Evolutionary conservation across 805 yeast genomes (phyloP), one percentile per base, ranked within the genome.

Genomic region (Teunomyces barrocoloradensis): DNA sequence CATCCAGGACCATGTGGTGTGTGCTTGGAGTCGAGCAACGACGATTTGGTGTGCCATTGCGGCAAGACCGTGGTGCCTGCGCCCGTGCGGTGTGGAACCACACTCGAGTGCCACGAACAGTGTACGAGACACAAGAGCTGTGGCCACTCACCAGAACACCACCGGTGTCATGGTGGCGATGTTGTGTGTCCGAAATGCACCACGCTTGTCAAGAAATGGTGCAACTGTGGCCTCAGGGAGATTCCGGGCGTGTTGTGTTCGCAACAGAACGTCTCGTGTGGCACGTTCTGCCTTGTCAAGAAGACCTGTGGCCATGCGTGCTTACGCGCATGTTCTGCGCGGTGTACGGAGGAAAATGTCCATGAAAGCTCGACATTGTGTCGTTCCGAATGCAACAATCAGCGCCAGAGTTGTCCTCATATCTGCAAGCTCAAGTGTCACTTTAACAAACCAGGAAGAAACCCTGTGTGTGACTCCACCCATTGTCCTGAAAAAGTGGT

Each of bases 11-110:
- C 85, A 2, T 89, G 96, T 65, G 79, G 82, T 3, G 86, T 90
- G 10, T 89, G 96, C 61, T 62, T 87, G 42, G 95, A 88, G 58
- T 84, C 92, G 4, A 77, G 86, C n/a, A 79, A 83, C 35, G 89
- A 87, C 15, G 96, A 89, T 60, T 68, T 87, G 54, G 78, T 81
- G 2, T 89, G 96, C 59, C 77, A 84, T 42, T 89, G 96, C 70
- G 96, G 96, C 2, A 74, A 77, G 52, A 89, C 96, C 0, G 77
- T 86, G 3, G 73, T 89, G 5, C 77, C 75, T 17, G 96, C 96
- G 0, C 96, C 96, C 0, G 89, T 88, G 7, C 70, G 96, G 53
- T 89, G 96, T 68, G 96, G 96, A 11, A 80, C 88, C 0, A 72
- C 65, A 39, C 60, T 87, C 3, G 74, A 73, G 9, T 89, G 96